These are phyloP conservation scores for Fomitopsis palustris DNA, from an alignment of 1,284 basidiomycete species.

Conservation along the genomic window DNA sequence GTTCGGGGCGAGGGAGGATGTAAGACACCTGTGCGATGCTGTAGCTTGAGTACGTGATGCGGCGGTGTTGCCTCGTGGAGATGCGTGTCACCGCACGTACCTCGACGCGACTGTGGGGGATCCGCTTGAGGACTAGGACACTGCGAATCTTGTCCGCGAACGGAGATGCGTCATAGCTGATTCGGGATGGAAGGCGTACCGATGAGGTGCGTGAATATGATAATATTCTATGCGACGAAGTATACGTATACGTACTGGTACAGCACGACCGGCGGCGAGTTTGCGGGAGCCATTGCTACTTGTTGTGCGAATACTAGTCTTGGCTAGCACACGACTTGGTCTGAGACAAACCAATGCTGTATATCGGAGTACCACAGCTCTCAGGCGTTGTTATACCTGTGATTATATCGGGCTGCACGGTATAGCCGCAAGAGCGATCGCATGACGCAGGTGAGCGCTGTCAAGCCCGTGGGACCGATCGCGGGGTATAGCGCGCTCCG, in stretches of 20 bases:
- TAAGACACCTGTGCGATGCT: constrained; percentile 34
- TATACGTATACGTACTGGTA: constrained; percentile 33
- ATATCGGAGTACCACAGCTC: too few relatives aligned
- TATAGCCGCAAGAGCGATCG: too few relatives aligned
- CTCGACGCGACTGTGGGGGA: constrained; percentile 44
- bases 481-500: neutral
- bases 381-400: too few relatives aligned
- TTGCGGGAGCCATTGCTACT: neutral
- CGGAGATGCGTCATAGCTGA: constrained; percentile 50
- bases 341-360: too few relatives aligned
- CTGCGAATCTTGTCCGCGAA: constrained; percentile 49
- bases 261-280: constrained; percentile 28
- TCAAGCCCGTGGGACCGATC: neutral
- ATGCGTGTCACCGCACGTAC: constrained; percentile 22
- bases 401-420: too few relatives aligned
- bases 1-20: constrained; percentile 47
- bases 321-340: too few relatives aligned
- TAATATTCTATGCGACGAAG: neutral
- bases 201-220: neutral
- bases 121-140: constrained; percentile 42
- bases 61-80: neutral
- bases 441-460: too few relatives aligned
- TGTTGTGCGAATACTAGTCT: too few relatives aligned
- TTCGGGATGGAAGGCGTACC: neutral
- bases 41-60: neutral